Evolutionary conservation across 257 asterid species (phyloP), one percentile per base, ranked within the genome.

Genomic region (Solanum sejunctum): DNA sequence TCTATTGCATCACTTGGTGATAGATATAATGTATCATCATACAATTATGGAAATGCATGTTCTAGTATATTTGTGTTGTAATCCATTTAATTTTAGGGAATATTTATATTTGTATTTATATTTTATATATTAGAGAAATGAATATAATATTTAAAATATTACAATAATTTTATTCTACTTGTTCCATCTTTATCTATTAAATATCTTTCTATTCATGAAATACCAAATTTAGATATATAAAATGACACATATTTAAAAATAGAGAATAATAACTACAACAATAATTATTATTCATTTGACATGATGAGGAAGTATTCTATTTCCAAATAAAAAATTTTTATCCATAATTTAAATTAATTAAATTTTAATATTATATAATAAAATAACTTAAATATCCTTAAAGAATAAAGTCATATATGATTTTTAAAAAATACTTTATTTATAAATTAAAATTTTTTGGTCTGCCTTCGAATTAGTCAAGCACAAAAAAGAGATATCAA

Each of bases 281-380:
- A 10, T 58, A 20, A n/a, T 58, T 58, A n/a, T 58, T 10, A 8
- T 18, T 57, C 12, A 58, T 58, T 58, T 58, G 28, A 57, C 10
- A 55, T 8, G n/a, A 55, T 6, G n/a, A 57, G 21, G 6, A 20
- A 57, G 64, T 57, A 12, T 20, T 57, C 23, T 8, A 56, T 18
- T 56, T 21, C 11, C 11, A 56, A 56, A 57, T 60, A n/a, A 60
- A 60, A n/a, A 4, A 26, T 1, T 26, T 26, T 26, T 2, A 26
- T 26, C 28, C 0, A 0, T 1, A 4, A 61, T n/a, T 61, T 0
- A 21, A 61, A 61, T 61, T 61, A 61, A 0, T 61, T 36, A 4
- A 61, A 0, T 6, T 21, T 61, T 1, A 61, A 61, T 61, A 11
- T 61, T 0, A 1, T 2, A 61, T 2, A 3, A 6, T 28, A 15